A percentile compares a stretch with the other conserved stretches of the same genome.
Conservation (phyloP, 495 filamentous ascomycete species). For the Penicillium parvum region DNA sequence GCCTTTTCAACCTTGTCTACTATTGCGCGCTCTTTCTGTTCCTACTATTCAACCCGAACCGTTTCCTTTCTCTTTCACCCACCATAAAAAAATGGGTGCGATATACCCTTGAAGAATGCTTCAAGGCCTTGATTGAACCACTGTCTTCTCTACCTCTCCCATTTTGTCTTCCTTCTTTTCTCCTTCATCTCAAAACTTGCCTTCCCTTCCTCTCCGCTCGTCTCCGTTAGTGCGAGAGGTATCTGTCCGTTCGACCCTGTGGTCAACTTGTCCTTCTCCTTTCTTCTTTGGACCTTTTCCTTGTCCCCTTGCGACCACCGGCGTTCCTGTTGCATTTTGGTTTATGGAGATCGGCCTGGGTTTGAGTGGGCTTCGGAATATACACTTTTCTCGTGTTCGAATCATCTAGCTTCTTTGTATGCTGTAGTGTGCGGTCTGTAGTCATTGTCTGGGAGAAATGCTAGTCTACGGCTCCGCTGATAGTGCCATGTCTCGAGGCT, state of each 20-base stretch:
- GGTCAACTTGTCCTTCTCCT: constrained; percentile 19
- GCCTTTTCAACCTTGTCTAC: constrained; percentile 9
- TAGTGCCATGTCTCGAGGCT: no score
- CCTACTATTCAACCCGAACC: constrained; percentile 6
- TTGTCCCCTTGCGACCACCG: constrained; percentile 17
- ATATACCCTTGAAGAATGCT: background rate
- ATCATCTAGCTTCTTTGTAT: background rate
- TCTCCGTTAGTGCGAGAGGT: background rate
- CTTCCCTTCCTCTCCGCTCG: constrained; percentile 10
- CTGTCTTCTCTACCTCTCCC: constrained; percentile 10
- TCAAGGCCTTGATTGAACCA: background rate
- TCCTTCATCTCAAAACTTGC: constrained; percentile 15
- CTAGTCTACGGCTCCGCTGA: background rate
- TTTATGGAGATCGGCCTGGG: constrained; percentile 32
- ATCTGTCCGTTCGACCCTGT: background rate
- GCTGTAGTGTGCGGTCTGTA: constrained; percentile 5
- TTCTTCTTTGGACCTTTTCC: constrained; percentile 24
- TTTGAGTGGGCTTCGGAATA: constrained; percentile 20
- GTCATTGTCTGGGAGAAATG: constrained; percentile 11
- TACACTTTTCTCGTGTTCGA: constrained; percentile 12
- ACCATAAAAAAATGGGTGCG: background rate
- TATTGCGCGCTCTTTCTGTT: constrained; percentile 8
- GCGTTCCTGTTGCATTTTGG: constrained; percentile 36
- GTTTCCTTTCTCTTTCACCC: constrained; percentile 2
- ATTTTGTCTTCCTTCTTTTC: background rate